phyloP scores from a whole-genome alignment of 495 filamentous ascomycete species.

The Symbiotaphrina buchneri region DNA sequence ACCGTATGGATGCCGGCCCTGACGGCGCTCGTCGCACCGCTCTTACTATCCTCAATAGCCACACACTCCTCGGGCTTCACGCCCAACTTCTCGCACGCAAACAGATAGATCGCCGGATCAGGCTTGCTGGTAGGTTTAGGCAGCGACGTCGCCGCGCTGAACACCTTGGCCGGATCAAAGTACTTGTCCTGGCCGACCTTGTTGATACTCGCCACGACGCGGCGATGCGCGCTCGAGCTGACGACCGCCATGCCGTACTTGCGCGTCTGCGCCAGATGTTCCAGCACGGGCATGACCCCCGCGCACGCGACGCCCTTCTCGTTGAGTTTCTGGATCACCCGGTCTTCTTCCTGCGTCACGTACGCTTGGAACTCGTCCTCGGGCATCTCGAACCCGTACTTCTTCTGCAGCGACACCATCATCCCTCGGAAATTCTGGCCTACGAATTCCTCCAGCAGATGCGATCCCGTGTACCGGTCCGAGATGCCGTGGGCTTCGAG shows the following conservation, averaged over 20 bases:
- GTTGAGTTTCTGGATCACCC: conserved; percentile 60
- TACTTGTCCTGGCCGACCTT: conserved; percentile 64
- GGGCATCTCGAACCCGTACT: conserved; percentile 47
- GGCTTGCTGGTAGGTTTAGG: conserved; percentile 69
- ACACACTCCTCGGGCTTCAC: conserved; percentile 57
- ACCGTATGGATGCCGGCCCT: conserved; percentile 67
- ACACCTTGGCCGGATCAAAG: conserved; percentile 54
- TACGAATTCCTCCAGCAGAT: conserved; percentile 74
- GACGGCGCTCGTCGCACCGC: conserved; percentile 57
- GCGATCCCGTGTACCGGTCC: conserved; percentile 55
- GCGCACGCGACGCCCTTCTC: conserved; percentile 49
- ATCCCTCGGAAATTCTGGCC: conserved; percentile 95
- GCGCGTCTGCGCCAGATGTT: conserved; percentile 31
- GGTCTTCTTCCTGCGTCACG: conserved; percentile 59
- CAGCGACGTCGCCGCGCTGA: conserved; percentile 65
- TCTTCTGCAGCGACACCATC: conserved; percentile 51
- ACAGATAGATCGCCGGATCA: conserved; percentile 78
- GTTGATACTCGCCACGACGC: conserved; percentile 59
- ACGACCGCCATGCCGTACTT: conserved; percentile 71
- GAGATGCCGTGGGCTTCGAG: conserved; percentile 35
- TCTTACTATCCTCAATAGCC: conserved; percentile 79
- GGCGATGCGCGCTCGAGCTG: conserved; percentile 51
- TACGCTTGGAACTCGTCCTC: conserved; percentile 50
- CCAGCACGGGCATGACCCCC: conserved; percentile 47
- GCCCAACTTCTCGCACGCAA: conserved; percentile 53